phyloP scores from a whole-genome alignment of 495 filamentous ascomycete genomes.

The Tetracladium setigerum region DNA sequence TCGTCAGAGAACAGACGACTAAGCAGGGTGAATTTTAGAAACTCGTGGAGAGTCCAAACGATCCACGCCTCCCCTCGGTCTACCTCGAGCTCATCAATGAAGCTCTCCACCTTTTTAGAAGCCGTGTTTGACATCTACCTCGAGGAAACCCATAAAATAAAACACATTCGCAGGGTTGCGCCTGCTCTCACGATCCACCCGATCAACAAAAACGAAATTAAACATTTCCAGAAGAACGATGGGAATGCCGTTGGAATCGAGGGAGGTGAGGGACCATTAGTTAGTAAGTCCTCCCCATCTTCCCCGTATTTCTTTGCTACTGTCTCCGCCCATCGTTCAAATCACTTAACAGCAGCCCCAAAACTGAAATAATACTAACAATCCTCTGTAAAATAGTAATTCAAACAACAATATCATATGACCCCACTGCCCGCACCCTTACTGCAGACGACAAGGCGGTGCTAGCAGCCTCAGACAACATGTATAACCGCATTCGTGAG shows the following conservation, averaged over 20 bases:
- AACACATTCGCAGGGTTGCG: slow-evolving; percentile 22
- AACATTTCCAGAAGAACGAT: slow-evolving; percentile 33
- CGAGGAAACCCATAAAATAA: slow-evolving; percentile 25
- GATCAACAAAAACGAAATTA: slow-evolving; percentile 30
- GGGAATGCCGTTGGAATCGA: slow-evolving; percentile 41
- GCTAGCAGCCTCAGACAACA: not conserved
- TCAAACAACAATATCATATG: not conserved
- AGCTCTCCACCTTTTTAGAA: not conserved
- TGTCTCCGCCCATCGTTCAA: not conserved
- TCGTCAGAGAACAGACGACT: slow-evolving; percentile 33
- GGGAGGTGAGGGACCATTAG: slow-evolving; percentile 27
- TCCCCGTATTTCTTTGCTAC: not conserved
- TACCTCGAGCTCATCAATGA: not conserved
- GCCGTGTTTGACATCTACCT: slow-evolving; percentile 22
- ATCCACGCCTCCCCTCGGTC: not conserved
- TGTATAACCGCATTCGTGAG: not conserved
- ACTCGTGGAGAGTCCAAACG: slow-evolving; percentile 25
- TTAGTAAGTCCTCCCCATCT: not conserved
- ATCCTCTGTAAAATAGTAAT: slow-evolving; percentile 3
- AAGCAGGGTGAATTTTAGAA: slow-evolving; percentile 28
- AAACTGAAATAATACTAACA: no score
- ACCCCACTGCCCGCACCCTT: not conserved
- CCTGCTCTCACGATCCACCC: slow-evolving; percentile 34
- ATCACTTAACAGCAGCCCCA: slow-evolving; percentile 14
- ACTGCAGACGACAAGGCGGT: not conserved